Evolutionary conservation across 2,329 filamentous ascomycete genomes (phyloP).

Genomic region (Exophiala sp.): DNA sequence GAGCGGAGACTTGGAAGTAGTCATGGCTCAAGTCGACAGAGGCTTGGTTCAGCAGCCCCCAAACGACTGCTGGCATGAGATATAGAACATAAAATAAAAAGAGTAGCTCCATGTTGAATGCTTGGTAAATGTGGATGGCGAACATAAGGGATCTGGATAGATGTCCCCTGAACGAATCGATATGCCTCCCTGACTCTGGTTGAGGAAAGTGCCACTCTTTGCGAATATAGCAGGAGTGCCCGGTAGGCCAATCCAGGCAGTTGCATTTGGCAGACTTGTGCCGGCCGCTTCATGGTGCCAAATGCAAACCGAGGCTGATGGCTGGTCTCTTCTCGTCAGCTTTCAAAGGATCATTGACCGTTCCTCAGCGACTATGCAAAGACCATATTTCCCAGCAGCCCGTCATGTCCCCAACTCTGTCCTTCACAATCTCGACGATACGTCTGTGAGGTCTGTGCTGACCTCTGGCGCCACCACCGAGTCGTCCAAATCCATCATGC

Average conservation of each 20-base stretch:
- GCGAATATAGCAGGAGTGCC: no score
- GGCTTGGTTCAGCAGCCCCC: not conserved
- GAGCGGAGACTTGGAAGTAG: constrained; percentile 46
- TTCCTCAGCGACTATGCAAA: not conserved
- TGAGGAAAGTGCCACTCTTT: not conserved
- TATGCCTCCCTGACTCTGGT: no score
- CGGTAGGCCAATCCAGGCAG: no score
- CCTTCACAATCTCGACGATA: constrained; percentile 23
- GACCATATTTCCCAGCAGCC: constrained; percentile 18
- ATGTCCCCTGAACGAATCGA: no score
- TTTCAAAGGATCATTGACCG: not conserved
- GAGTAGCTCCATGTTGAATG: constrained; percentile 1
- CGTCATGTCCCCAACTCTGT: constrained; percentile 15
- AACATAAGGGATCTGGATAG: not conserved
- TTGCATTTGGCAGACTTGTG: no score
- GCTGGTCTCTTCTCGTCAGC: no score
- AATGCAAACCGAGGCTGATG: no score
- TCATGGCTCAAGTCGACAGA: constrained; percentile 6
- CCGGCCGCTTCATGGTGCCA: no score
- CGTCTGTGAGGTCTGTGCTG: not conserved
- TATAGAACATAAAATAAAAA: not conserved
- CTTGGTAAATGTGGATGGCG: not conserved
- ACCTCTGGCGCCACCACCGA: not conserved
- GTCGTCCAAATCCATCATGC: constrained; percentile 18
- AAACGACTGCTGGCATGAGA: not conserved